Conservation (phyloP, 75 land plant genomes). For the Picea glauca region DNA sequence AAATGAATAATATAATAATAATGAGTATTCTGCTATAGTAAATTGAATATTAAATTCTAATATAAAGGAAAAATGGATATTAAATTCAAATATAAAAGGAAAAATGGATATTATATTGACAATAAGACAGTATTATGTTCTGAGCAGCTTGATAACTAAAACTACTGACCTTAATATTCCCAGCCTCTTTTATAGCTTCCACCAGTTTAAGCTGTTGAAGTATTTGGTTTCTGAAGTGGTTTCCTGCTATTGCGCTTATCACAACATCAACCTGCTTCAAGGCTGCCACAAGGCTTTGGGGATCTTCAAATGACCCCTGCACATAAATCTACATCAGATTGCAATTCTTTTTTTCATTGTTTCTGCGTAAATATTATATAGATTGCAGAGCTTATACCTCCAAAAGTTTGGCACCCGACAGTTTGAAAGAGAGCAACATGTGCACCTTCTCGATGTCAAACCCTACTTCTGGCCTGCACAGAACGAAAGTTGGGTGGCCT, state of each 20-base stretch:
- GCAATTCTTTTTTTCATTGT: not conserved
- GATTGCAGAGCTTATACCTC: not conserved
- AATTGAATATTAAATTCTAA: too few relatives aligned
- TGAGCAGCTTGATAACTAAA: not conserved
- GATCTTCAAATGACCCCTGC: constrained; percentile 40
- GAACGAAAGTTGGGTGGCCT: too few relatives aligned
- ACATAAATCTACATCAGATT: not conserved
- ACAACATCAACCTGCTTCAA: constrained; percentile 54
- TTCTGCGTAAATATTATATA: not conserved
- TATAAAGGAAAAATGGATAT: too few relatives aligned
- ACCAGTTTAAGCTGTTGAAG: constrained; percentile 58
- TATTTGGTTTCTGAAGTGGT: constrained; percentile 32
- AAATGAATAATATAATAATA: too few relatives aligned
- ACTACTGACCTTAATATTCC: constrained; percentile 56
- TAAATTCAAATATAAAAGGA: too few relatives aligned
- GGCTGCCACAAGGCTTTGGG: constrained; percentile 45
- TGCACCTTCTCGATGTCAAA: too few relatives aligned
- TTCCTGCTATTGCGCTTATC: constrained; percentile 53
- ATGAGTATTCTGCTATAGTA: too few relatives aligned
- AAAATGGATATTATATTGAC: too few relatives aligned
- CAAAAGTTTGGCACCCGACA: too few relatives aligned
- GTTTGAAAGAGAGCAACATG: too few relatives aligned
- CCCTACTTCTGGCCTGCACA: too few relatives aligned
- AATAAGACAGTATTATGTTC: too few relatives aligned
- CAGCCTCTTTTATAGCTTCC: constrained; percentile 5